Evolutionary conservation across 2,329 filamentous ascomycete genomes (phyloP).

Genomic region (Trichoderma guizhouense): DNA sequence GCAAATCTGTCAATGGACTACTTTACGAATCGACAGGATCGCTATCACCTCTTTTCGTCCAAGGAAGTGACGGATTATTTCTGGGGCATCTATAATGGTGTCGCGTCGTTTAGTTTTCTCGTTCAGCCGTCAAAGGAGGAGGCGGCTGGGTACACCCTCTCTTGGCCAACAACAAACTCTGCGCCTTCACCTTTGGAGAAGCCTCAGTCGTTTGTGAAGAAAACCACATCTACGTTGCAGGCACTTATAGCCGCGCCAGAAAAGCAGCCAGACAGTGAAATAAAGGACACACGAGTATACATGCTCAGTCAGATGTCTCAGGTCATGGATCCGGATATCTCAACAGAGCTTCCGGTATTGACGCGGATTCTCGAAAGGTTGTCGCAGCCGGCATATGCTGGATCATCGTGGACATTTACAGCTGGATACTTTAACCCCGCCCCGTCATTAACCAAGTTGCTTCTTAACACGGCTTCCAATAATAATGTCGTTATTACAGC

Average conservation of each 20-base stretch:
- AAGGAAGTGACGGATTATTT: slow-evolving; percentile 80
- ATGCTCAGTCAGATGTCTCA: slow-evolving; percentile 86
- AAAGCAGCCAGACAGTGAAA: slow-evolving; percentile 21
- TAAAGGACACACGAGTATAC: slow-evolving; percentile 71
- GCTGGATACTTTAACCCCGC: slow-evolving; percentile 99
- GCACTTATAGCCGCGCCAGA: slow-evolving; percentile 55
- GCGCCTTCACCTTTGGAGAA: slow-evolving; percentile 71
- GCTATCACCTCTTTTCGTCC: slow-evolving; percentile 88
- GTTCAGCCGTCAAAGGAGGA: slow-evolving; percentile 60
- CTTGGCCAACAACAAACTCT: slow-evolving; percentile 74
- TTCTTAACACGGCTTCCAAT: slow-evolving; percentile 68
- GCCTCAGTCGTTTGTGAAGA: slow-evolving; percentile 64
- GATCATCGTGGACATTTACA: slow-evolving; percentile 89
- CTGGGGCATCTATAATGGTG: slow-evolving; percentile 68
- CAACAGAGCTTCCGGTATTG: slow-evolving; percentile 83
- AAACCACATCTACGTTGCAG: slow-evolving; percentile 64
- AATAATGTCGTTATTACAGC: slow-evolving; percentile 86
- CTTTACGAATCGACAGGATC: slow-evolving; percentile 91
- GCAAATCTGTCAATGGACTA: slow-evolving; percentile 93
- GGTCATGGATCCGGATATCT: slow-evolving; percentile 72
- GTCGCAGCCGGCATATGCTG: slow-evolving; percentile 57
- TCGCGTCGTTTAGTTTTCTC: slow-evolving; percentile 77
- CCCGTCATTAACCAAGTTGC: slow-evolving; percentile 72
- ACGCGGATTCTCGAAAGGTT: slow-evolving; percentile 70
- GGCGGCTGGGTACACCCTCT: slow-evolving; percentile 55